phyloP scores from a whole-genome alignment of 192 early-diverging fungal genomes.

The Linnemannia schmuckeri region DNA sequence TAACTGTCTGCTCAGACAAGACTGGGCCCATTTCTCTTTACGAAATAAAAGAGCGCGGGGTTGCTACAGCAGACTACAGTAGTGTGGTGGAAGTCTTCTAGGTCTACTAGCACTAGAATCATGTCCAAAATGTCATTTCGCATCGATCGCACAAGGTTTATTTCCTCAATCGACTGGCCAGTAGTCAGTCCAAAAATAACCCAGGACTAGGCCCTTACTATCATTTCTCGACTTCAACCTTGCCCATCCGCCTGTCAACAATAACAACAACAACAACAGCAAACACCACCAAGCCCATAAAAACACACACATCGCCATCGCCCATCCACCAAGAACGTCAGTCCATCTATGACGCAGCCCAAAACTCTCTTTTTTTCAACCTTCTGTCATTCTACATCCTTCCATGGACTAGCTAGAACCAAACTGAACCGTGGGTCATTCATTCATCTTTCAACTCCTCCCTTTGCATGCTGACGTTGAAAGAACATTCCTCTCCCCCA shows the following conservation, averaged over 20 bases:
- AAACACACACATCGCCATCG: background rate
- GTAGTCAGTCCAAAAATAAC: conserved; percentile 1
- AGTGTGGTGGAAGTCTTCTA: too few relatives aligned
- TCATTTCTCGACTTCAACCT: background rate
- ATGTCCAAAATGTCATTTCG: conserved; percentile 4
- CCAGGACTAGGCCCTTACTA: background rate
- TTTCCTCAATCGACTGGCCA: background rate
- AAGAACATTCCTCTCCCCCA: background rate
- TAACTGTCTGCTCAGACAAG: too few relatives aligned
- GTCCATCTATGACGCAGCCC: background rate
- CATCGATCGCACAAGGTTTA: background rate
- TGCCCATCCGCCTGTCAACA: background rate
- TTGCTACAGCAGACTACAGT: too few relatives aligned
- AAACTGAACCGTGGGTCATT: background rate
- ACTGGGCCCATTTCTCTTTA: too few relatives aligned
- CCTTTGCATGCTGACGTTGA: background rate
- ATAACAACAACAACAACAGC: background rate
- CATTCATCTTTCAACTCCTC: background rate
- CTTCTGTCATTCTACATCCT: background rate
- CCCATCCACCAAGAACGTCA: background rate
- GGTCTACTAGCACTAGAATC: background rate
- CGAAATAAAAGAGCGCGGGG: too few relatives aligned
- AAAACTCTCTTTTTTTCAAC: background rate
- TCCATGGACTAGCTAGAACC: background rate
- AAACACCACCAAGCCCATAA: too few relatives aligned